Evolutionary conservation across 2,329 filamentous ascomycete species (phyloP), one percentile per base, ranked within the genome.

Genomic region (Alternaria sp.): DNA sequence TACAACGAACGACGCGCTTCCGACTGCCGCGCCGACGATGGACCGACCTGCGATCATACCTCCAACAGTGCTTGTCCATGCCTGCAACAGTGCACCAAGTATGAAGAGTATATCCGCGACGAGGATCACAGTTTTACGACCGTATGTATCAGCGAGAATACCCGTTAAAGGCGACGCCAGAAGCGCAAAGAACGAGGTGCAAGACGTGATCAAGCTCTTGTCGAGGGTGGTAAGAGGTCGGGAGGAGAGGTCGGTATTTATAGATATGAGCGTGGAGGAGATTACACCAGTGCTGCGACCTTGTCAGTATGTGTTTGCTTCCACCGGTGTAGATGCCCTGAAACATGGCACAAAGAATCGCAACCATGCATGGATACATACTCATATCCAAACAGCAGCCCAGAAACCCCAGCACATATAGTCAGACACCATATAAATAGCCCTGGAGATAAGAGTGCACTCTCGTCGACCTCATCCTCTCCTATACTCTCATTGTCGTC

Each of bases 91-190:
- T 1, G 91, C 90, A 12, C 91, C 91, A 4, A 84, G 65, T 4
- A 91, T 79, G 75, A 94, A 94, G 12, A 93, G 85, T 0, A 86
- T 64, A 39, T 78, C 77, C 1, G 78, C 93, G 7, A 85, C 73
- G 14, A 98, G 83, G 60, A 98, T 92, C 39, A 90, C 86, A 1
- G 90, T 91, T 74, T 97, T 97, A 57, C 94, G 87, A 20, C 94
- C 95, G 63, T 91, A 87, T 43, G 79, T 81, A 76, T 98, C 95
- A 0, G 93, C 85, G 62, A 87, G 69, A 9, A 86, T 64, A 5
- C 85, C 85, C 1, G 84, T 83, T 18, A 86, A 66, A 0, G 86
- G 85, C 43, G 84, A 86, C 2, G 83, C 84, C 32, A 88, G 66
- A 6, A 89, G 80, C 1, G 86, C 87, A 66, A 86, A 84, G 34